These are phyloP conservation scores for Nothophoma quercina DNA, from an alignment of 2,329 filamentous ascomycete genomes.

Conservation along the genomic window DNA sequence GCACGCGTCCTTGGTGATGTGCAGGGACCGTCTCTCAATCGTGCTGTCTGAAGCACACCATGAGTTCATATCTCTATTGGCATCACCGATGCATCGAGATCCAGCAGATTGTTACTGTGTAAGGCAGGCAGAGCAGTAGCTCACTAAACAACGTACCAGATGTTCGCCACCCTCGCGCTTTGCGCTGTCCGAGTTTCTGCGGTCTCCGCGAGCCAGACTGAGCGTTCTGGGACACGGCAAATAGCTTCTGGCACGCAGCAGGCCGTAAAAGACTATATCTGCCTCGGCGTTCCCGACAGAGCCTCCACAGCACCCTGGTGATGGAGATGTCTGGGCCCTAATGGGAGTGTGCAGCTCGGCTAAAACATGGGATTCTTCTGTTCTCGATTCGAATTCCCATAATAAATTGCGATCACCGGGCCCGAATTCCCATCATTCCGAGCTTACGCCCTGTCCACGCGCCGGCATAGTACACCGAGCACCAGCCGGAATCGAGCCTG, in stretches of 20 bases:
- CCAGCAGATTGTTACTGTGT: neutral
- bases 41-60: neutral
- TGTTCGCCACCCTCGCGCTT: constrained; percentile 4
- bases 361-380: constrained; percentile 12
- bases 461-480: constrained; percentile 14
- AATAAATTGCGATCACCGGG: neutral
- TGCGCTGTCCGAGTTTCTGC: neutral
- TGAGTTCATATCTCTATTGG: neutral
- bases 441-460: neutral
- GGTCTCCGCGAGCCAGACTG: neutral
- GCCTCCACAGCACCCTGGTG: neutral
- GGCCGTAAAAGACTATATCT: neutral
- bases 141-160: neutral
- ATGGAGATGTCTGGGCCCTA: constrained; percentile 1
- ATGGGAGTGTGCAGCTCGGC: neutral
- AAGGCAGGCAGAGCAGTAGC: neutral
- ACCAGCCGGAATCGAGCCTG: constrained; percentile 11
- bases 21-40: neutral
- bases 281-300: constrained; percentile 9
- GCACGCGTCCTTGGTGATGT: neutral
- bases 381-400: constrained; percentile 19
- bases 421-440: neutral
- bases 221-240: constrained; percentile 2
- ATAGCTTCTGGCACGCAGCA: neutral
- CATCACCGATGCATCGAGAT: constrained; percentile 5